These are phyloP conservation scores for Trichocladium uniseriatum DNA, from an alignment of 495 filamentous ascomycete species.

Conservation along the genomic window DNA sequence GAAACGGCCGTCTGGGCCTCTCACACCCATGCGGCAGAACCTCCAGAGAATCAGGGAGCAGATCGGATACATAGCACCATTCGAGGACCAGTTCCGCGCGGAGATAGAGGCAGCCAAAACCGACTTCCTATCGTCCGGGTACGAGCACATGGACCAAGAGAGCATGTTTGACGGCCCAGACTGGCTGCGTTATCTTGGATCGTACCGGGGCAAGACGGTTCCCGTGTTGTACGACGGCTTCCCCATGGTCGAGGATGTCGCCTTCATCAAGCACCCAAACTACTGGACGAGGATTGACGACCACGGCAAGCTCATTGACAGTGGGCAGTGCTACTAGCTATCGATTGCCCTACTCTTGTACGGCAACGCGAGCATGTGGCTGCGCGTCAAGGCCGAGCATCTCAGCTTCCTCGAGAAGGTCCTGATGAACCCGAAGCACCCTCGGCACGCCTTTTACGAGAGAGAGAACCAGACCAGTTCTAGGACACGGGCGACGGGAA, in stretches of 20 bases:
- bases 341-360: slow-evolving; percentile 14
- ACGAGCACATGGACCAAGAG: slow-evolving; percentile 2
- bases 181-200: neutral
- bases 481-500: neutral
- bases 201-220: neutral
- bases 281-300: neutral
- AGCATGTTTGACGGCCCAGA: neutral
- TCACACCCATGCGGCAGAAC: neutral
- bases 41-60: neutral
- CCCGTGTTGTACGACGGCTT: slow-evolving; percentile 2
- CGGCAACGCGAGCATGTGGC: slow-evolving; percentile 16
- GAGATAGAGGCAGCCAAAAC: neutral
- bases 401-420: slow-evolving; percentile 11
- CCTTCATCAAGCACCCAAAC: slow-evolving; percentile 17
- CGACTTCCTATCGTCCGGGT: neutral
- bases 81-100: neutral
- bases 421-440: slow-evolving; percentile 13
- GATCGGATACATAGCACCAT: neutral
- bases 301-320: slow-evolving; percentile 1
- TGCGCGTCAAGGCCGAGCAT: slow-evolving; percentile 25
- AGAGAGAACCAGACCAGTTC: slow-evolving; percentile 1
- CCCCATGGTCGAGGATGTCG: slow-evolving; percentile 17
- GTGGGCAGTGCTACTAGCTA: slow-evolving; percentile 17
- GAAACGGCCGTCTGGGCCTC: neutral
- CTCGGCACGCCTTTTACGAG: slow-evolving; percentile 15